Evolutionary conservation across 495 filamentous ascomycete species (phyloP), one percentile per base, ranked within the genome.

Genomic region (Chaetomium cochliodes): DNA sequence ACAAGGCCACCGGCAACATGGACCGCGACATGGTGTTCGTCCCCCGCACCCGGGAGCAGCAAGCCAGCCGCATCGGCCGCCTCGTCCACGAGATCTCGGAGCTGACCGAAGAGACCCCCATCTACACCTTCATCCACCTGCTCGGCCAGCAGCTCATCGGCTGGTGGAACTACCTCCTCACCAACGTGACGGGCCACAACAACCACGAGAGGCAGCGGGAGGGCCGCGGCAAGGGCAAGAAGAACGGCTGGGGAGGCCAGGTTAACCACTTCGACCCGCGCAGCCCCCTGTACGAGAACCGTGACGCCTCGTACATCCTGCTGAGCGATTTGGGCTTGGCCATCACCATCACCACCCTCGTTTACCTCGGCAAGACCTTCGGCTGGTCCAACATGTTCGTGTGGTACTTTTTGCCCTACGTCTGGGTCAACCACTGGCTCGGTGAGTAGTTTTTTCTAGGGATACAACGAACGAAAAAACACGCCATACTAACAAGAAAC

Each of bases 371-470:
- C 67, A 83, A 87, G 75, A 91, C 77, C 58, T 96, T 87, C 69
- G 93, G 96, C 73, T 93, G 87, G 85, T 71, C 82, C 67, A 97
- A 96, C 78, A 79, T 98, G 71, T 77, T 89, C 30, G 88, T 98
- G 49, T 98, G 94, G 93, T 98, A 98, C 77, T 86, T 90, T 72
- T 71, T 96, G 62, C 94, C 94, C 12, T 98, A 97, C 76, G 81
- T 98, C 67, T 97, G 93, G 93, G 94, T 98, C 26, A 96, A 98
- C 85, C 93, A 98, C 86, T 98, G 94, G 89, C 86, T 92, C 60
- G 87, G 87, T 89, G 85, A 80, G 87, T 79, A 56, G 26, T 22
- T 23, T 37, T 20, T 51, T 42, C 58, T 11, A n/a, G n/a, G n/a
- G n/a, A n/a, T n/a, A n/a, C 5, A 0, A 42, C 20, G 22, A 37